phyloP scores from a whole-genome alignment of 2,329 filamentous ascomycete genomes.

The Fusarium napiforme region DNA sequence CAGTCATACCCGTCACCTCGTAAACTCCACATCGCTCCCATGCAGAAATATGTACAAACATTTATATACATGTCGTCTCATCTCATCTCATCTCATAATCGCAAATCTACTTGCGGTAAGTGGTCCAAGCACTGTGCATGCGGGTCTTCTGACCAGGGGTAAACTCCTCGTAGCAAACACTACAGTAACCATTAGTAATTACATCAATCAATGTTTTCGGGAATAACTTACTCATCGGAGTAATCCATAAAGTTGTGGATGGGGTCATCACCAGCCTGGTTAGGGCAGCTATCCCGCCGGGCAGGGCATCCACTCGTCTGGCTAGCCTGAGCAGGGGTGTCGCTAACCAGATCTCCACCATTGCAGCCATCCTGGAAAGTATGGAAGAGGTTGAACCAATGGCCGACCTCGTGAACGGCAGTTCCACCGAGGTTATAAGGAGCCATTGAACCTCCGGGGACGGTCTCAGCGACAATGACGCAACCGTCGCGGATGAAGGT shows the following conservation, averaged over 20 bases:
- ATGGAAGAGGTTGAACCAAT: constrained; percentile 57
- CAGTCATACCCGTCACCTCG: background rate
- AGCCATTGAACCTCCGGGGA: constrained; percentile 51
- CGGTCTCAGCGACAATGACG: constrained; percentile 50
- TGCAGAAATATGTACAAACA: background rate
- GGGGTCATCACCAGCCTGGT: constrained; percentile 46
- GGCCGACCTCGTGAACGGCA: constrained; percentile 52
- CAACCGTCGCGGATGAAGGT: constrained; percentile 54
- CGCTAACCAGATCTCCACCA: constrained; percentile 53
- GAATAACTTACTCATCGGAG: constrained; percentile 52
- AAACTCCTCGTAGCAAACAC: constrained; percentile 41
- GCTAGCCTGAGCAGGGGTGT: constrained; percentile 53
- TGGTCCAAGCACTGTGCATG: constrained; percentile 38
- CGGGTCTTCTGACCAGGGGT: constrained; percentile 37
- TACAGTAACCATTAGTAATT: background rate
- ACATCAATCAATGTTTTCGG: accelerated
- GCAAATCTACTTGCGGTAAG: constrained; percentile 21
- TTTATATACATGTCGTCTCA: background rate
- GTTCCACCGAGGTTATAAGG: constrained; percentile 49
- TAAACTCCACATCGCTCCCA: background rate
- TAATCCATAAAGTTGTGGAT: constrained; percentile 55
- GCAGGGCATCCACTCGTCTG: constrained; percentile 50
- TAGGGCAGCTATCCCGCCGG: constrained; percentile 50
- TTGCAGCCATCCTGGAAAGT: constrained; percentile 53
- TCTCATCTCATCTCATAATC: background rate